Base-by-base conservation (phyloP, 1,284 basidiomycete species). In the Ustilago vetiveriae region DNA sequence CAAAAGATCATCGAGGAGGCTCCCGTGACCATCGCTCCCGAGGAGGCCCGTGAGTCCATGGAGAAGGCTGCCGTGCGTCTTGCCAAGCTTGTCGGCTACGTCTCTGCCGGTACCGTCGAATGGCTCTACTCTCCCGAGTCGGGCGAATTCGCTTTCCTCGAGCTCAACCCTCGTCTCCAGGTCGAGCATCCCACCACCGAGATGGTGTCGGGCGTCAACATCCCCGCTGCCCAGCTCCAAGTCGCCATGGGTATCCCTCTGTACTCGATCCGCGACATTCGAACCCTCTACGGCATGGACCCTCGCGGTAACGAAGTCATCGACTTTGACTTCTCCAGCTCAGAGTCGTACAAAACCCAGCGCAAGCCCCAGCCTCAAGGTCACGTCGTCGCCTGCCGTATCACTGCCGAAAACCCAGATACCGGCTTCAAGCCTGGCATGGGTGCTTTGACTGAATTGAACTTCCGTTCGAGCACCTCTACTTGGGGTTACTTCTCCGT, bases 1-100 rank as follows among this genome's bases (percentile, higher is more conserved):
- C 96, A 99, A 84, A 99, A 99, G 86, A 99, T 99, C 76, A 99
- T 99, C 63, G 96, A 99, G 84, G 96, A 99, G 84, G 96, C 96
- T 9, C 96, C 96, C 23, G 95, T 99, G 46, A 98, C 95, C 19
- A 98, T 98, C 72, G 96, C 96, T 36, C 71, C 75, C 32, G 74
- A 78, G 40, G 17, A 90, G 88, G 78, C 90, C 88, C 45, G 90
- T 90, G 40, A 94, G 88, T 86, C 94, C 83, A 98, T 98, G 96
- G 96, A 98, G 83, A 92, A 94, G 76, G 94, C 96, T 13, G 96
- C 96, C 32, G 96, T 99, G 40, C 89, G 96, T 79, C 87, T 98
- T 22, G 94, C 95, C 40, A 98, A 97, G 84, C 89, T 98, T 33
- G 96, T 99, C 59, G 96, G 96, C 44, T 99, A 99, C 84, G 96